Percentiles rank a stretch among this genome's conserved stretches.
phyloP scores from a whole-genome alignment of 2,329 filamentous ascomycete species.

The Pestalotiopsis sp. region DNA sequence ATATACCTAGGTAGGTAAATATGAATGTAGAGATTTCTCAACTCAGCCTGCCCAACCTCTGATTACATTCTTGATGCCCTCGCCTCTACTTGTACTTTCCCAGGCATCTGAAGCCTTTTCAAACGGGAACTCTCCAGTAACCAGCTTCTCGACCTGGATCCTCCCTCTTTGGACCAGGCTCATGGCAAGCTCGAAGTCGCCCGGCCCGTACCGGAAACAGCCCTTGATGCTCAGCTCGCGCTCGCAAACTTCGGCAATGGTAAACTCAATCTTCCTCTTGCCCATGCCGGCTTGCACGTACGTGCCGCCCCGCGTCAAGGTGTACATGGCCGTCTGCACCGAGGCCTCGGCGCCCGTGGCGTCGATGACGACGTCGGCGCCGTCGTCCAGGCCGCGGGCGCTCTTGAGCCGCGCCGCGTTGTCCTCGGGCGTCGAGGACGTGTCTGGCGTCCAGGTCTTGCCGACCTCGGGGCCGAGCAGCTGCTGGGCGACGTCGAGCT shows the following conservation, averaged over 20 bases:
- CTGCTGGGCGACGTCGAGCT: slow-evolving; percentile 76
- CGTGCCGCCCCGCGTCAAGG: slow-evolving; percentile 70
- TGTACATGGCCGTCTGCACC: slow-evolving; percentile 75
- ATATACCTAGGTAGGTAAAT: too few relatives aligned
- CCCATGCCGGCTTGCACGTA: slow-evolving; percentile 94
- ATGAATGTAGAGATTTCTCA: background rate
- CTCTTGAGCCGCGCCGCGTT: slow-evolving; percentile 73
- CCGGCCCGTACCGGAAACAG: slow-evolving; percentile 85
- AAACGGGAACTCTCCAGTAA: slow-evolving; percentile 79
- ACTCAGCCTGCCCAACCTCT: slow-evolving; percentile 49
- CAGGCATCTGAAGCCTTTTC: slow-evolving; percentile 85
- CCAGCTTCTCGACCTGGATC: slow-evolving; percentile 80
- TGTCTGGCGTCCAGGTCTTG: slow-evolving; percentile 50
- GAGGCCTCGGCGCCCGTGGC: slow-evolving; percentile 78
- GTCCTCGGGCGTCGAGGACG: slow-evolving; percentile 64
- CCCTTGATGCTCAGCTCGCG: slow-evolving; percentile 89
- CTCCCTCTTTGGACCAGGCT: slow-evolving; percentile 73
- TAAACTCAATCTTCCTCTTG: slow-evolving; percentile 83
- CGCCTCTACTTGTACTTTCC: slow-evolving; percentile 80
- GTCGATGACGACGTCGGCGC: slow-evolving; percentile 80
- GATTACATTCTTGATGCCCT: slow-evolving; percentile 74
- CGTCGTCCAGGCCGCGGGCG: slow-evolving; percentile 63
- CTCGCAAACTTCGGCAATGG: slow-evolving; percentile 84
- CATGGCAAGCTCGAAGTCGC: slow-evolving; percentile 85
- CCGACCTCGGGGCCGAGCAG: slow-evolving; percentile 77